Evolutionary conservation across 164 flowering plant genomes (phyloP).

Genomic region (Nymphaea colorata): DNA sequence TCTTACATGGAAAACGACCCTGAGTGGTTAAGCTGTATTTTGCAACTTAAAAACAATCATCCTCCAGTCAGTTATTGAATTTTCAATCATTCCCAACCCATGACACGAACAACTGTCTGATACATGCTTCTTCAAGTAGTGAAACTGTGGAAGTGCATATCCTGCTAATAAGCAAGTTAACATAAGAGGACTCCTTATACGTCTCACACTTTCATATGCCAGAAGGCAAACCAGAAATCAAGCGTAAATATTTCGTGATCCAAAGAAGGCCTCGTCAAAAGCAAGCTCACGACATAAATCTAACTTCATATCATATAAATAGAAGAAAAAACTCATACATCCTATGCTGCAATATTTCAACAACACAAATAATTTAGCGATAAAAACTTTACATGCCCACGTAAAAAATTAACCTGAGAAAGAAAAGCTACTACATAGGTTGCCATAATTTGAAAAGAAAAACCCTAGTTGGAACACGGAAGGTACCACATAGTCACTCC

Average conservation of each 20-base stretch:
- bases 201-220: background rate
- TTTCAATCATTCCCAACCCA: too few relatives aligned
- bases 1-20: too few relatives aligned
- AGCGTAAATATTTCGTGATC: background rate
- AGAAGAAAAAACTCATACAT: background rate
- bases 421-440: background rate
- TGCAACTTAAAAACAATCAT: too few relatives aligned
- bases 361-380: too few relatives aligned
- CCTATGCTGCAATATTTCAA: background rate
- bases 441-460: background rate
- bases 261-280: background rate
- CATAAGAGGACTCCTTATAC: background rate
- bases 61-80: too few relatives aligned
- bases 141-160: too few relatives aligned
- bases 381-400: background rate
- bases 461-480: background rate
- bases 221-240: background rate
- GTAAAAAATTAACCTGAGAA: background rate
- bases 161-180: background rate
- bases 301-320: too few relatives aligned
- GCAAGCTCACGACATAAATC: background rate
- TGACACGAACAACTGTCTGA: too few relatives aligned
- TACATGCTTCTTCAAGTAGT: too few relatives aligned
- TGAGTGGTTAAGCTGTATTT: too few relatives aligned
- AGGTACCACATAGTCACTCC: conserved; percentile 60